These are phyloP conservation scores for Solanum pennellii DNA, from an alignment of 257 asterid species.

Conservation along the genomic window DNA sequence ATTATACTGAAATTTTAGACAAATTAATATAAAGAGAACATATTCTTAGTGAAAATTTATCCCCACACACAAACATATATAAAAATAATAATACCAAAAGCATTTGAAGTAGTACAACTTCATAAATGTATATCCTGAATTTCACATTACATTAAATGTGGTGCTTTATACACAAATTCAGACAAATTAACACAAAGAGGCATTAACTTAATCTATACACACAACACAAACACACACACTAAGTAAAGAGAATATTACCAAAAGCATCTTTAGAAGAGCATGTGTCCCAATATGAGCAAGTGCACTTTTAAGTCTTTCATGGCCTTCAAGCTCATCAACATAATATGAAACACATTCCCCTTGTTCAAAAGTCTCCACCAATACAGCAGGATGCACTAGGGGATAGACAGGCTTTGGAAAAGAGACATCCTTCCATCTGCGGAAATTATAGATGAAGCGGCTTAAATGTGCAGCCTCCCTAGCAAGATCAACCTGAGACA, in stretches of 20 bases:
- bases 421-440: slow-evolving; percentile 4
- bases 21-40: background rate
- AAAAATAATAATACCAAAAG: background rate
- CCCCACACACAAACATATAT: background rate
- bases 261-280: slow-evolving; percentile 3
- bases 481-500: slow-evolving; percentile 3
- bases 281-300: slow-evolving; percentile 8
- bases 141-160: background rate
- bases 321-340: slow-evolving; percentile 2
- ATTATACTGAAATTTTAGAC: background rate
- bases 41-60: background rate
- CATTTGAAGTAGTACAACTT: background rate
- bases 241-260: background rate
- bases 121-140: background rate
- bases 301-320: background rate
- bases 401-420: slow-evolving; percentile 8
- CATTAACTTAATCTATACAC: background rate
- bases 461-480: slow-evolving; percentile 4
- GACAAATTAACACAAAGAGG: background rate
- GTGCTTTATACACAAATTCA: background rate
- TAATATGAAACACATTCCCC: slow-evolving; percentile 2
- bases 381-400: slow-evolving; percentile 1
- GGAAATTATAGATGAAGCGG: slow-evolving; percentile 2
- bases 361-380: slow-evolving; percentile 1
- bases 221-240: background rate